These are phyloP conservation scores for Venturia asperata DNA, from an alignment of 2,329 filamentous ascomycete species.

Conservation along the genomic window DNA sequence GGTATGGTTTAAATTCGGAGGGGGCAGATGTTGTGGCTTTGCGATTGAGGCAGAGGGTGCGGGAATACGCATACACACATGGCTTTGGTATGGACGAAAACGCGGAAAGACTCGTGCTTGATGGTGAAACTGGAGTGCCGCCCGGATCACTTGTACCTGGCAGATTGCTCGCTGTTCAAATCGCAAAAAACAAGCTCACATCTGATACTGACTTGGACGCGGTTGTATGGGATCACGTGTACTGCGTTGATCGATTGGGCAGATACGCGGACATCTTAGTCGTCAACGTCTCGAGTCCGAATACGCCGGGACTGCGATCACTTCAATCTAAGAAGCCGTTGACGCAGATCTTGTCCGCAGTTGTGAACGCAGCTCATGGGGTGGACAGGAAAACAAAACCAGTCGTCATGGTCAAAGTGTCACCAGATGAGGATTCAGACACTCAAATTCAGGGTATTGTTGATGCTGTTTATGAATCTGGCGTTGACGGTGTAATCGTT, in stretches of 20 bases:
- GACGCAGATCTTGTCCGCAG: slow-evolving; percentile 69
- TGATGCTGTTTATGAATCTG: slow-evolving; percentile 71
- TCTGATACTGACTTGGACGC: slow-evolving; percentile 77
- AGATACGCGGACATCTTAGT: slow-evolving; percentile 93
- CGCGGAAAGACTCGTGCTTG: slow-evolving; percentile 64
- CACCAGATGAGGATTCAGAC: slow-evolving; percentile 84
- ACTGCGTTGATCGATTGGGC: slow-evolving; percentile 74
- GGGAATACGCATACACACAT: slow-evolving; percentile 64
- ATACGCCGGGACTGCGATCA: slow-evolving; percentile 83
- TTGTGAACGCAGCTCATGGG: slow-evolving; percentile 68
- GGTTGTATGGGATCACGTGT: slow-evolving; percentile 74
- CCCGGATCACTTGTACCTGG: slow-evolving; percentile 73
- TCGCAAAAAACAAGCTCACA: slow-evolving; percentile 95
- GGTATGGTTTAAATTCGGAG: slow-evolving; percentile 88
- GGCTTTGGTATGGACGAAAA: slow-evolving; percentile 58
- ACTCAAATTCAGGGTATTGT: slow-evolving; percentile 83
- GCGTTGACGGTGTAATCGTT: slow-evolving; percentile 91
- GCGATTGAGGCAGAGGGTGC: slow-evolving; percentile 67
- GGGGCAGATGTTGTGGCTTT: slow-evolving; percentile 83
- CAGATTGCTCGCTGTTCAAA: slow-evolving; percentile 77
- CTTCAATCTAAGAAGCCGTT: slow-evolving; percentile 80
- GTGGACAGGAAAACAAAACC: slow-evolving; percentile 66
- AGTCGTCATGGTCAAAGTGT: slow-evolving; percentile 95
- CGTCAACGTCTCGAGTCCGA: slow-evolving; percentile 94
- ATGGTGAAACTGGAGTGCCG: slow-evolving; percentile 69